Evolutionary conservation across 176 grass and related monocot genomes (phyloP), one percentile per base, ranked within the genome.

Genomic region (Oryza coarctata): DNA sequence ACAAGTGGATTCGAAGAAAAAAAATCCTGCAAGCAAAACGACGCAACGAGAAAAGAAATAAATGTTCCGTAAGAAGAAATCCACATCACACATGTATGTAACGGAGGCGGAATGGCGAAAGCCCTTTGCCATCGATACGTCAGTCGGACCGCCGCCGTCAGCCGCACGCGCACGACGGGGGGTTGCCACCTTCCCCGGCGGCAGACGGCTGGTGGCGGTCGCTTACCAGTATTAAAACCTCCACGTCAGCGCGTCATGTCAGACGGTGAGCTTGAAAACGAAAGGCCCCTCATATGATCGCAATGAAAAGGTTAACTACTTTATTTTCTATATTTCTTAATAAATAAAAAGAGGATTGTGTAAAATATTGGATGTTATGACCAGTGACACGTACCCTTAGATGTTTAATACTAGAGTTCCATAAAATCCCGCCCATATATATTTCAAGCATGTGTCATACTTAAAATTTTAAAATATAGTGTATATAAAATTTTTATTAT

Each of bases 201-300:
- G 64, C 23, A 20, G 33, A 15, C 17, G 49, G 10, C 61, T 13
- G 82, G 82, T 85, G 31, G 44, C 3, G 62, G 79, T 68, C 58
- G 83, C 83, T 82, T 47, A 82, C 69, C 88, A 32, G 67, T 72
- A 74, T 50, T 68, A 26, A 82, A 73, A 17, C 7, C 14, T 82
- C n/a, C 44, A 82, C 77, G 67, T 73, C 88, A 78, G 45, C 43
- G 10, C 23, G 73, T 36, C 83, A 63, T 58, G 4, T 17, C 41
- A 58, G 17, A 75, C 36, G 17, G 20, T 4, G 65, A 41, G 7
- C 36, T 4, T 61, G 52, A 78, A 29, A 29, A 17, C 25, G 71
- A 74, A 65, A 65, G 28, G n/a, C 31, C 33, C 58, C 28, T 25
- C 7, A 15, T 26, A 0, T 66, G 79, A 52, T 33, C 12, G 32